Base-by-base conservation (phyloP, 106 monocot species). In the Vanilla planifolia region DNA sequence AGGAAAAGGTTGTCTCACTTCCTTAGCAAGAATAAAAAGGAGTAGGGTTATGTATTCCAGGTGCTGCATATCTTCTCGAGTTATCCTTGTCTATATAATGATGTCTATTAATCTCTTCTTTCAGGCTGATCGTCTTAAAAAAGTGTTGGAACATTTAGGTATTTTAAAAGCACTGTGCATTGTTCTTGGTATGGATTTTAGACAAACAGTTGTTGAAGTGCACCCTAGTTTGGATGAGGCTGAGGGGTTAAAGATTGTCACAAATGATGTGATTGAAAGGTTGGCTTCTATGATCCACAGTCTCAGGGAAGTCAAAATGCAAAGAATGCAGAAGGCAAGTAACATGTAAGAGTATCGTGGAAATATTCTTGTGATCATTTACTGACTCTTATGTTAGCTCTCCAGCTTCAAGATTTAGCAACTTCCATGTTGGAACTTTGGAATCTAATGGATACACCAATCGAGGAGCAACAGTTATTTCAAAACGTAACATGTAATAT, bases 321-420 rank as follows among this genome's bases (percentile, higher is more conserved):
- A 95, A 70, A 75, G 94, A 69, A 89, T 95, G 94, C 83, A 95
- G 67, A 83, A 95, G 85, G 93, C 88, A 65, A 74, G 53, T 53
- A 32, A 53, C 26, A 53, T 53, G 14, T 51, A 15, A 41, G 9
- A 64, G 27, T 24, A 28, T 46, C 26, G n/a, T n/a, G n/a, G n/a
- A n/a, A n/a, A n/a, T n/a, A n/a, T n/a, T n/a, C n/a, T n/a, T n/a
- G n/a, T n/a, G n/a, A n/a, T n/a, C n/a, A n/a, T n/a, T n/a, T n/a
- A n/a, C n/a, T n/a, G n/a, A n/a, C n/a, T n/a, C n/a, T n/a, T n/a
- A n/a, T n/a, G n/a, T n/a, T n/a, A n/a, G n/a, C 30, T 9, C 11
- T 22, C 4, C 67, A 86, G 86, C 75, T 87, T 62, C 81, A 87
- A 87, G 86, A 87, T 75, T 75, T 87, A 58, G 78, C 81, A 5